Percentiles rank a stretch among this genome's conserved stretches.
phyloP scores from a whole-genome alignment of 768 basidiomycete genomes.

The Phaeotremella fagi region DNA sequence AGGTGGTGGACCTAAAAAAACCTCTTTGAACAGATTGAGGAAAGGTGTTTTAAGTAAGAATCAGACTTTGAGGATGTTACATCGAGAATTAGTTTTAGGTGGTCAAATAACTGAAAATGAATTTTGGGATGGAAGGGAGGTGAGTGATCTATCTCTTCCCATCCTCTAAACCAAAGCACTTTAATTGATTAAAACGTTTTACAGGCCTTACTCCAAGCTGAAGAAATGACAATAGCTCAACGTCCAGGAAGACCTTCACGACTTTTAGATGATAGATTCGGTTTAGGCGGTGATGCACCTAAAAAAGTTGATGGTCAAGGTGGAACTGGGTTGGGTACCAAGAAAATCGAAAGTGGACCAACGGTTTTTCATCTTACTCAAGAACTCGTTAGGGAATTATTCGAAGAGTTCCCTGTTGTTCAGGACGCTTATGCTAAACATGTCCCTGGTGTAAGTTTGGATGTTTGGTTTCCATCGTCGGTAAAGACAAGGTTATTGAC shows the following conservation, averaged over 20 bases:
- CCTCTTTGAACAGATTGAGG: constrained; percentile 8
- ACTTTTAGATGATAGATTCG: constrained; percentile 47
- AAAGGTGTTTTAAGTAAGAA: constrained; percentile 63
- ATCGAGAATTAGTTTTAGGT: constrained; percentile 75
- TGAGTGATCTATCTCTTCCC: constrained; percentile 45
- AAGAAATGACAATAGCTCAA: constrained; percentile 44
- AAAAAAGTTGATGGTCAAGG: constrained; percentile 67
- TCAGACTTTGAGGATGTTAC: constrained; percentile 71
- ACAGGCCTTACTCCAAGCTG: constrained; percentile 38
- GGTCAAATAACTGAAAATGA: constrained; percentile 74
- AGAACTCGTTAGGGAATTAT: constrained; percentile 86
- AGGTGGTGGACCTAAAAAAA: not conserved
- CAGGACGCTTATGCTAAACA: constrained; percentile 87
- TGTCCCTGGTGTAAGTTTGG: constrained; percentile 65
- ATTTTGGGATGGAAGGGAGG: constrained; percentile 96
- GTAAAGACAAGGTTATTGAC: no score
- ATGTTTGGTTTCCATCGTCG: no score
- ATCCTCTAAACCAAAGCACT: not conserved
- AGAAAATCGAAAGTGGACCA: constrained; percentile 71
- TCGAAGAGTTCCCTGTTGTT: constrained; percentile 95
- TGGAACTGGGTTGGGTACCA: constrained; percentile 50
- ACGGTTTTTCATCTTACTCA: constrained; percentile 36
- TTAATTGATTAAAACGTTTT: constrained; percentile 13
- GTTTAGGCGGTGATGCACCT: constrained; percentile 71
- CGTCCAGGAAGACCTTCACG: constrained; percentile 46